Percentiles rank a stretch among this genome's conserved stretches.
These are phyloP conservation scores for Epichloe sibirici DNA, from an alignment of 2,329 filamentous ascomycete genomes.

Conservation along the genomic window DNA sequence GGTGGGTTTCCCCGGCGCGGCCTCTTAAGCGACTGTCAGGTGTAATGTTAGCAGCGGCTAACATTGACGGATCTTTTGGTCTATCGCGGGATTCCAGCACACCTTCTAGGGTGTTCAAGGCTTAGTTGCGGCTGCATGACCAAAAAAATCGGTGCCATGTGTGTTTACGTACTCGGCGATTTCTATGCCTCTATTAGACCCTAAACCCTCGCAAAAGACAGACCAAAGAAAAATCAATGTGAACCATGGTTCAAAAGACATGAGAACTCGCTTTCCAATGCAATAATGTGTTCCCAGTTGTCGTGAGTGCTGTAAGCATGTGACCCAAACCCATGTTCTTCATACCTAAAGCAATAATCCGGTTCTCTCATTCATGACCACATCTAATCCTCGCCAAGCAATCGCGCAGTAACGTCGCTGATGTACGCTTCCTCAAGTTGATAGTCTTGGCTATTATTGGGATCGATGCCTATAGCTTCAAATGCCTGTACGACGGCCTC, in stretches of 20 bases:
- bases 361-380: neutral
- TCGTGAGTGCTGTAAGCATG: neutral
- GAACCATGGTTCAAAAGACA: neutral
- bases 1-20: no score
- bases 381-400: slow-evolving; percentile 67
- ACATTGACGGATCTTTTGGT: no score
- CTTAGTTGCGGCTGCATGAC: no score
- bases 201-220: neutral
- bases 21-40: no score
- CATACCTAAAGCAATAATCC: neutral
- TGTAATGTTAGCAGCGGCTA: no score
- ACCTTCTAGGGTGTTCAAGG: no score
- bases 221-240: neutral
- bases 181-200: no score
- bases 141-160: no score
- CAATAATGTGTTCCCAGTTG: slow-evolving; percentile 1
- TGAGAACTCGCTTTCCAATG: slow-evolving; percentile 13
- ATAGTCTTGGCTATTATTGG: slow-evolving; percentile 66
- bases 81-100: no score
- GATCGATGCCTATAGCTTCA: slow-evolving; percentile 67
- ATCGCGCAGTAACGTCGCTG: slow-evolving; percentile 74
- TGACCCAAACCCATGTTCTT: neutral
- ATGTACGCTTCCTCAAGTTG: slow-evolving; percentile 82
- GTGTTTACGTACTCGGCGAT: no score
- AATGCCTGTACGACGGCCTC: slow-evolving; percentile 81